Conservation (phyloP, 2,329 filamentous ascomycete species). For the Proliferodiscus dingleyae region DNA sequence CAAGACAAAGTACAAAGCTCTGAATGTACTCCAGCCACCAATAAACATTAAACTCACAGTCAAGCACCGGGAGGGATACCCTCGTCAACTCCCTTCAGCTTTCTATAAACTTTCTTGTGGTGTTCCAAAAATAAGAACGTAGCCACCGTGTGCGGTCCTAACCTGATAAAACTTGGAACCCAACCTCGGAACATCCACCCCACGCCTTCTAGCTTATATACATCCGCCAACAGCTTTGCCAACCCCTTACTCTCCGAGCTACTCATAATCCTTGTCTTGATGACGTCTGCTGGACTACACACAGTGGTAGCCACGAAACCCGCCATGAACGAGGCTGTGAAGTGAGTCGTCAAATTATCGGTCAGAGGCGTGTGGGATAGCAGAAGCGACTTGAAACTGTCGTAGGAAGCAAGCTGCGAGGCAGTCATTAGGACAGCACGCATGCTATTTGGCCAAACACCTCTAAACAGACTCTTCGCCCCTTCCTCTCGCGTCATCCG, state of each 20-base stretch:
- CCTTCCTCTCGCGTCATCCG: constrained; percentile 89
- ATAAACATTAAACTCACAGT: no score
- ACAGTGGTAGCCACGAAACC: constrained; percentile 81
- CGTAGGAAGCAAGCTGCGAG: constrained; percentile 78
- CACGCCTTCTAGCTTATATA: constrained; percentile 66
- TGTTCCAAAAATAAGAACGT: constrained; percentile 84
- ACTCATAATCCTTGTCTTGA: constrained; percentile 86
- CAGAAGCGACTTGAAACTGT: constrained; percentile 70
- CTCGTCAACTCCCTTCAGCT: constrained; percentile 34
- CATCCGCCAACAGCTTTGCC: constrained; percentile 55
- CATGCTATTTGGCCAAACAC: constrained; percentile 76
- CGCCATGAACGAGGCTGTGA: constrained; percentile 70
- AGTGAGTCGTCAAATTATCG: constrained; percentile 72
- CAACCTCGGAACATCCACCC: constrained; percentile 87
- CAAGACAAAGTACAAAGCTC: no score
- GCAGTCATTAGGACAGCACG: constrained; percentile 86
- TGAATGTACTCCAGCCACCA: no score
- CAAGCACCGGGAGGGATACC: constrained; percentile 10
- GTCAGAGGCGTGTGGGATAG: constrained; percentile 59
- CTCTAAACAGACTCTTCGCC: constrained; percentile 69
- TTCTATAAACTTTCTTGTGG: constrained; percentile 73
- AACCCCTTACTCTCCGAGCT: constrained; percentile 52
- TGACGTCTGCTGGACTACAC: constrained; percentile 80
- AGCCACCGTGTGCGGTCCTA: constrained; percentile 76
- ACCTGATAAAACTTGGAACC: constrained; percentile 68